Evolutionary conservation across 768 basidiomycete species (phyloP).

Genomic region (Rhizopogon vesiculosus): DNA sequence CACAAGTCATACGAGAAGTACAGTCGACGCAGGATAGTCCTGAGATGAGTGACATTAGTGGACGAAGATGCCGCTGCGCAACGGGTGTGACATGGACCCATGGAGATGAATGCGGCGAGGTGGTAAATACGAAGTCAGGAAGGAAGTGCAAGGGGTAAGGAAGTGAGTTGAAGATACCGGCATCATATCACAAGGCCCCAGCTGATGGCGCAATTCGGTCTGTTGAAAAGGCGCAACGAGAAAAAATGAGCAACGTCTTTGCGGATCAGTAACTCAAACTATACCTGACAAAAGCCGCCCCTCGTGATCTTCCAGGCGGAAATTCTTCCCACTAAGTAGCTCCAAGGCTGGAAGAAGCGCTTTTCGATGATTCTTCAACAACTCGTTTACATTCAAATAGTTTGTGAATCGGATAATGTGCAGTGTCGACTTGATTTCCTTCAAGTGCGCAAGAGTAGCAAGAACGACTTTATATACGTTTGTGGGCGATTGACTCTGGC

Average conservation of each 20-base stretch:
- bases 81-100: neutral
- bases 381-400: conserved; percentile 8
- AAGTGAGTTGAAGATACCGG: no score
- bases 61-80: no score
- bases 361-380: conserved; percentile 13
- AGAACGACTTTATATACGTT: conserved; percentile 3
- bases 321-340: neutral
- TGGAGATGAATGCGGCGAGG: no score
- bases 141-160: neutral
- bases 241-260: neutral
- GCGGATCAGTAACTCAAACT: neutral
- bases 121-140: no score
- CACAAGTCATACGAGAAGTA: neutral
- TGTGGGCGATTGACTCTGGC: neutral
- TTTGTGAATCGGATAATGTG: conserved; percentile 17
- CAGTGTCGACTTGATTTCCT: conserved; percentile 11
- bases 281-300: conserved; percentile 19
- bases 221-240: neutral
- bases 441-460: conserved; percentile 7
- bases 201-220: neutral
- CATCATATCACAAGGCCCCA: neutral
- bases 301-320: conserved; percentile 20
- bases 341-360: conserved; percentile 6
- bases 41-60: neutral
- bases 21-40: neutral